Evolutionary conservation across 495 filamentous ascomycete genomes (phyloP).

Genomic region (Hypomontagnella submonticulosa): DNA sequence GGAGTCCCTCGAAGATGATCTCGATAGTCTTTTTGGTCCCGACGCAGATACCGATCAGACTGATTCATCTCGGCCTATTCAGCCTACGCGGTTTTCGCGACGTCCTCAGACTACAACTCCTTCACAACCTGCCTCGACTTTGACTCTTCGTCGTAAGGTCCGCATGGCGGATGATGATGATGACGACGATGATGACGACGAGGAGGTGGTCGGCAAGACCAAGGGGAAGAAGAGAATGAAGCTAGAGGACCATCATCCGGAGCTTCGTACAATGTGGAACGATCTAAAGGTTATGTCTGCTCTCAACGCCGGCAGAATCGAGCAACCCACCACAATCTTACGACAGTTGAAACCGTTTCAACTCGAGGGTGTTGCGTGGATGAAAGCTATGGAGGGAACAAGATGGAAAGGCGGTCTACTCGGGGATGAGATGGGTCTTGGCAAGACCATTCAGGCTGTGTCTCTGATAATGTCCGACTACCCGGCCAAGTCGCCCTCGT

Average conservation of each 20-base stretch:
- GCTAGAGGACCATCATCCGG: conserved; percentile 81
- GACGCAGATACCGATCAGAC: too few species aligned
- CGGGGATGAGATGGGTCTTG: conserved; percentile 98
- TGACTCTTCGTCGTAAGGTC: too few species aligned
- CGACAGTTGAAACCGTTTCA: conserved; percentile 91
- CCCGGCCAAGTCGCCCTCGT: conserved; percentile 79
- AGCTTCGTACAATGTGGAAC: conserved; percentile 83
- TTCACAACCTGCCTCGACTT: too few species aligned
- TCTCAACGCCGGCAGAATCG: conserved; percentile 71
- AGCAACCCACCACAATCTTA: conserved; percentile 81
- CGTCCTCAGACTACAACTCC: too few species aligned
- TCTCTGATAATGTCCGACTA: conserved; percentile 98
- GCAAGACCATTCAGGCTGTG: conserved; percentile 97
- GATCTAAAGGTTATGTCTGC: conserved; percentile 73
- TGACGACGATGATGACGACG: too few species aligned
- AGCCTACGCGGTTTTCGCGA: too few species aligned
- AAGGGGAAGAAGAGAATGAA: background rate
- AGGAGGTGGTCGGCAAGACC: too few species aligned
- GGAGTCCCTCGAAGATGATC: too few species aligned
- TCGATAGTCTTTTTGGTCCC: too few species aligned
- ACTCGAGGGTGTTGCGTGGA: conserved; percentile 92
- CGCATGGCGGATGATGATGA: too few species aligned
- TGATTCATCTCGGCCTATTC: too few species aligned
- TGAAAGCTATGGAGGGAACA: conserved; percentile 86
- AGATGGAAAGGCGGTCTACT: conserved; percentile 88